phyloP scores from a whole-genome alignment of 1,139 yeast genomes.

The Lodderomyces pseudojiufengensis region DNA sequence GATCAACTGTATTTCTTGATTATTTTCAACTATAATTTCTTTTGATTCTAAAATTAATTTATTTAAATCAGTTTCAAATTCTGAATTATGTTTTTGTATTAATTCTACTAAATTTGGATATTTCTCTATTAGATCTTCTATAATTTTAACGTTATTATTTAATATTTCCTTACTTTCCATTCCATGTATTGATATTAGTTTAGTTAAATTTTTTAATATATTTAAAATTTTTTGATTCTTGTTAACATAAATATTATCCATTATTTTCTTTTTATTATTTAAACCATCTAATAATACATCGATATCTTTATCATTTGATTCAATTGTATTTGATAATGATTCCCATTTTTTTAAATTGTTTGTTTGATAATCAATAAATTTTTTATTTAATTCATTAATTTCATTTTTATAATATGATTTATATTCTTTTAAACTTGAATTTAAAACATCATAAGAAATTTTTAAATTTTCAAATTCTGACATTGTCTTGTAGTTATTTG shows the following conservation, averaged over 20 bases:
- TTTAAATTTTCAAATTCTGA: conserved; percentile 57
- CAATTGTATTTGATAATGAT: conserved; percentile 26
- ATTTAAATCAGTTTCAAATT: conserved; percentile 32
- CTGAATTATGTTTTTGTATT: conserved; percentile 26
- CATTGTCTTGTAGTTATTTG: conserved; percentile 42
- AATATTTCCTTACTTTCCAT: conserved; percentile 39
- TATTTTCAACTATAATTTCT: conserved; percentile 34
- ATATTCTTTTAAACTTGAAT: conserved; percentile 55
- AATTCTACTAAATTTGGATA: conserved; percentile 37
- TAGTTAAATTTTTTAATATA: conserved; percentile 42
- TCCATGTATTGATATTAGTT: conserved; percentile 47
- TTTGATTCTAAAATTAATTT: conserved; percentile 33
- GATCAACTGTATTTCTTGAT: conserved; percentile 28
- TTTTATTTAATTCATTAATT: conserved; percentile 22
- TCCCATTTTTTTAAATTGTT: conserved; percentile 31
- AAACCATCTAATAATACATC: conserved; percentile 42
- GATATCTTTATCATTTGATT: conserved; percentile 42
- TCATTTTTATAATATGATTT: conserved; percentile 47
- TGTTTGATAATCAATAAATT: conserved; percentile 36
- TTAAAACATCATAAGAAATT: conserved; percentile 59
- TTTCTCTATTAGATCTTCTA: conserved; percentile 28
- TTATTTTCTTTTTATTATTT: conserved; percentile 37
- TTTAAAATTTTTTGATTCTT: conserved; percentile 47
- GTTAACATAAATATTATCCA: conserved; percentile 44
- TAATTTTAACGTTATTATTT: conserved; percentile 29